A percentile compares a stretch with the other conserved stretches of the same genome.
phyloP scores from a whole-genome alignment of 1,284 basidiomycete species.

The Polyporus tsugae region DNA sequence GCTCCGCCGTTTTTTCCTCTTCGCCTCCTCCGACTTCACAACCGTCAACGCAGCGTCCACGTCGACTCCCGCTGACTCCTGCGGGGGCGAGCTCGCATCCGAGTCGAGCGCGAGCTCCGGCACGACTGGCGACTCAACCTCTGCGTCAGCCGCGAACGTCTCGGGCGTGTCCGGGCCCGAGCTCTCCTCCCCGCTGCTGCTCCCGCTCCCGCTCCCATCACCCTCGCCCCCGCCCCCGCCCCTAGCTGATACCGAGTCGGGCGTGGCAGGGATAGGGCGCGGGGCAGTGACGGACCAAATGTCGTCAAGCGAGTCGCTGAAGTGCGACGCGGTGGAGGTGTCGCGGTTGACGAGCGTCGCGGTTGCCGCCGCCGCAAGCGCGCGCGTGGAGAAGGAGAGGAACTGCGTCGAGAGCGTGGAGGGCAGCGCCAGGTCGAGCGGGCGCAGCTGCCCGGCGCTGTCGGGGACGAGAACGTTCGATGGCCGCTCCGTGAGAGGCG shows the following conservation, averaged over 20 bases:
- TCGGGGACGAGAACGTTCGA: neutral
- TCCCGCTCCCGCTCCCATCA: neutral
- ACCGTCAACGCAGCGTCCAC: neutral
- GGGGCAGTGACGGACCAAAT: neutral
- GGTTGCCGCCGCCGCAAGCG: neutral
- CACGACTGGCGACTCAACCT: neutral
- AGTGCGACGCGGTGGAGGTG: constrained; percentile 6
- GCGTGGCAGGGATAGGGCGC: neutral
- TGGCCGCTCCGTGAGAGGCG: neutral
- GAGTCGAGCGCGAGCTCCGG: constrained; percentile 5
- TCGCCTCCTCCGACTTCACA: neutral
- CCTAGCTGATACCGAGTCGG: neutral
- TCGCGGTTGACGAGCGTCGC: neutral
- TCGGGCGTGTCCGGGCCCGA: constrained; percentile 4
- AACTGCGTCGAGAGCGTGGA: constrained; percentile 4
- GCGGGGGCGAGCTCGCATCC: neutral
- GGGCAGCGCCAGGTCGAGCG: constrained; percentile 5
- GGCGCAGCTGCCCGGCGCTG: neutral
- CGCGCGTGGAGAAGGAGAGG: neutral
- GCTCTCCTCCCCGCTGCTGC: constrained; percentile 9
- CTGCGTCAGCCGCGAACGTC: neutral
- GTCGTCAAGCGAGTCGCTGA: constrained; percentile 4
- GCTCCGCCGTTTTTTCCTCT: neutral
- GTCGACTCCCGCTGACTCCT: neutral
- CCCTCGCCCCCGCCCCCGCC: neutral